Evolutionary conservation across 1,284 basidiomycete genomes (phyloP).

Genomic region (Malassezia yamatoensis): DNA sequence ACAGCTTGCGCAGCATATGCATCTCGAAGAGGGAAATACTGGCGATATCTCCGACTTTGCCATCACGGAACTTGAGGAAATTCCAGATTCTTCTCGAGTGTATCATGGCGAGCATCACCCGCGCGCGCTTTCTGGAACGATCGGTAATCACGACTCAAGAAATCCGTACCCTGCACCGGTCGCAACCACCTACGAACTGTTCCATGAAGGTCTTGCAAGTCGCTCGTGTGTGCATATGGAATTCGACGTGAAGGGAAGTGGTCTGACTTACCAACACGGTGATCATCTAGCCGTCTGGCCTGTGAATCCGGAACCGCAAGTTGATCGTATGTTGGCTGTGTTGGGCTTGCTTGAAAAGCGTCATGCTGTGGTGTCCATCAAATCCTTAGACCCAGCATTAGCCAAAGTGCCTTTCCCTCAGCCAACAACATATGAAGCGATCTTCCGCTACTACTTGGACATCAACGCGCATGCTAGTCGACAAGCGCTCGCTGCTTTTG

Average conservation of each 20-base stretch:
- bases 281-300: slow-evolving; percentile 98
- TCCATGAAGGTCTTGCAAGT: slow-evolving; percentile 58
- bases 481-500: slow-evolving; percentile 75
- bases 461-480: slow-evolving; percentile 84
- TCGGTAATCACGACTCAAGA: slow-evolving; percentile 90
- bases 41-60: slow-evolving; percentile 90
- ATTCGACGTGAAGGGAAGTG: slow-evolving; percentile 84
- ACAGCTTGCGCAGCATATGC: slow-evolving; percentile 66
- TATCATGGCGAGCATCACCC: slow-evolving; percentile 51
- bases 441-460: slow-evolving; percentile 93
- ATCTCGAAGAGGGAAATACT: slow-evolving; percentile 88
- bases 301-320: slow-evolving; percentile 80
- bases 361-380: slow-evolving; percentile 69
- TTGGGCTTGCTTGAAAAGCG: slow-evolving; percentile 65
- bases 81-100: slow-evolving; percentile 26
- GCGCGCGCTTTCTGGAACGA: slow-evolving; percentile 66
- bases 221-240: slow-evolving; percentile 93
- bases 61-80: slow-evolving; percentile 64
- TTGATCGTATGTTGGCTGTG: slow-evolving; percentile 73
- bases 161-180: slow-evolving; percentile 89
- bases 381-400: slow-evolving; percentile 89
- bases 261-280: slow-evolving; percentile 95
- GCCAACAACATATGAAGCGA: slow-evolving; percentile 85
- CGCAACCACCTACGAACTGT: slow-evolving; percentile 68
- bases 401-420: slow-evolving; percentile 98